Evolutionary conservation across 352 stramenopile genomes (phyloP), one percentile per base, ranked within the genome.

Genomic region (Phytophthora fragariaefolia): DNA sequence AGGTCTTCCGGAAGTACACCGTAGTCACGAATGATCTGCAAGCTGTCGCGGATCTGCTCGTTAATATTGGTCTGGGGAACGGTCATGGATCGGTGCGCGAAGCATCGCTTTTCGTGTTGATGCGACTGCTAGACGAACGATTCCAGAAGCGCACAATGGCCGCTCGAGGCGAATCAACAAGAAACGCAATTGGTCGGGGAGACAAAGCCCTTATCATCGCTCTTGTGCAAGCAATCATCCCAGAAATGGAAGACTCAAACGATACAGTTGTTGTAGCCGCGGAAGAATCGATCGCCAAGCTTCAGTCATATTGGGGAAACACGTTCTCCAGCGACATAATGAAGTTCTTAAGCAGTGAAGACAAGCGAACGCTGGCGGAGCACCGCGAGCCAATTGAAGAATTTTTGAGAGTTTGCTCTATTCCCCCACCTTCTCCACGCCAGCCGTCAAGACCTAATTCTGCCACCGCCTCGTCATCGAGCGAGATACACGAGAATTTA

Each of bases 1-100:
- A 79, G 18, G 77, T 92, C 10, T 88, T 94, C 63, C 83, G 74
- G 42, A 87, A 83, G 58, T 94, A 85, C 38, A 73, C 75, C 20
- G 76, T 71, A 17, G 63, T 85, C n/a, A 69, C 77, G 13, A 90
- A 86, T 58, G 80, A 92, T 64, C 68, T 92, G 48, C 74, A 82
- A 50, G 68, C 73, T 10, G 80, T 87, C 15, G 60, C 73, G 1
- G 82, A 90, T 56, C 42, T 91, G 30, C 77, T 92, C 12, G 72
- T 92, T 40, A 90, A 90, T 55, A 70, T 79, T 6, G 85, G 85
- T 2, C 59, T 94, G 6, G 83, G 74, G 3, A 79, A 81, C 43
- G 48, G 46, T 0, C 66, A 73, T 20, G 69, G 74, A 5, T 51
- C 46, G 2, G 71, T 91, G 17, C 79, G 85, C 6, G 80, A 92